Conservation (phyloP, 2,329 filamentous ascomycete species). For the Akanthomyces dipterigenus region DNA sequence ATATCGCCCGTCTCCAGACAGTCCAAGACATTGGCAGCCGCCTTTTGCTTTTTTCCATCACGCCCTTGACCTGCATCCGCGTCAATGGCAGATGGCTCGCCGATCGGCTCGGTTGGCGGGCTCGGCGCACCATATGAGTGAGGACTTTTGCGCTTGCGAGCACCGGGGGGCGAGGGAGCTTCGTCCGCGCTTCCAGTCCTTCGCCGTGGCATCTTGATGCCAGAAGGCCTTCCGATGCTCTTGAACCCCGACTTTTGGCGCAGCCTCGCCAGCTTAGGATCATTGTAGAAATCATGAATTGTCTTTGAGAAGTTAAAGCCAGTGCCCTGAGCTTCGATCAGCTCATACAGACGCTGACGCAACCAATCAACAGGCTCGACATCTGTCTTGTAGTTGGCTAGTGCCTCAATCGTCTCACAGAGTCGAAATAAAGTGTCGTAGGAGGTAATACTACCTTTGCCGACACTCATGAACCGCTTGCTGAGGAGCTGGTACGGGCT, state of each 20-base stretch:
- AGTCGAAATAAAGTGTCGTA: constrained; percentile 53
- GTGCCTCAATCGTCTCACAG: constrained; percentile 45
- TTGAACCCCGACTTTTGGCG: constrained; percentile 48
- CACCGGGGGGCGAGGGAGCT: constrained; percentile 13
- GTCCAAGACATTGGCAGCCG: neutral
- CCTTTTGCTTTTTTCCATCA: neutral
- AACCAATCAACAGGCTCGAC: constrained; percentile 50
- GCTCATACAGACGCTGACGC: constrained; percentile 48
- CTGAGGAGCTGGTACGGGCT: constrained; percentile 50
- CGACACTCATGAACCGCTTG: constrained; percentile 41
- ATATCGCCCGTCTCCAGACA: constrained; percentile 2
- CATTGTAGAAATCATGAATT: constrained; percentile 50
- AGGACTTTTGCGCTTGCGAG: constrained; percentile 1
- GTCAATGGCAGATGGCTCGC: neutral
- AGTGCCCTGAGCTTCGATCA: constrained; percentile 35
- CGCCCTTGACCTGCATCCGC: neutral
- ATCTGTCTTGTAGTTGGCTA: constrained; percentile 47
- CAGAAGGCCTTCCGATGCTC: constrained; percentile 50
- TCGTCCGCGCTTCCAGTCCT: constrained; percentile 3
- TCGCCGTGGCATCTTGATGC: constrained; percentile 29
- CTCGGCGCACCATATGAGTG: neutral
- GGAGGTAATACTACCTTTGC: constrained; percentile 36
- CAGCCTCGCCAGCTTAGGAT: constrained; percentile 42
- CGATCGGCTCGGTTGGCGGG: neutral
- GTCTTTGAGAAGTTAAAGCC: constrained; percentile 45